Percentiles rank a stretch among this genome's conserved stretches.
Evolutionary conservation across 2,329 filamentous ascomycete species (phyloP).

Genomic region (Coniochaeta pulveracea): DNA sequence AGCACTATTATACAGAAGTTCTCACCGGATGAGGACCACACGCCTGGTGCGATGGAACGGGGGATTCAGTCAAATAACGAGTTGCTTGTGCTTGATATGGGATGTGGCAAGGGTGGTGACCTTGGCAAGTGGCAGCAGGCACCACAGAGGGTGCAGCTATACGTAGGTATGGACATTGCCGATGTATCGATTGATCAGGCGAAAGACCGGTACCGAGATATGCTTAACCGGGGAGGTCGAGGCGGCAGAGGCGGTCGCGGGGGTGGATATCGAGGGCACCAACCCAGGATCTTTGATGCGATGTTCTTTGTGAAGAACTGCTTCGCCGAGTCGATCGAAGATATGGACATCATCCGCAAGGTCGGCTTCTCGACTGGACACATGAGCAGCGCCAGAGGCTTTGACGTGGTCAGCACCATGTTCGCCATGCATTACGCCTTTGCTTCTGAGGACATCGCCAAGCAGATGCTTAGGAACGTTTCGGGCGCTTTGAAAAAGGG

Average conservation of each 20-base stretch:
- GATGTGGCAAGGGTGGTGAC: constrained; percentile 94
- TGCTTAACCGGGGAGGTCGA: constrained; percentile 44
- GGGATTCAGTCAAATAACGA: constrained; percentile 40
- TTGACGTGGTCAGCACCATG: constrained; percentile 98
- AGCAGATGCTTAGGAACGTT: constrained; percentile 88
- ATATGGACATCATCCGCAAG: constrained; percentile 69
- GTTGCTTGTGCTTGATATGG: constrained; percentile 81
- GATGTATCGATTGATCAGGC: constrained; percentile 89
- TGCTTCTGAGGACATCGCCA: constrained; percentile 79
- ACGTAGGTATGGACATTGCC: constrained; percentile 88
- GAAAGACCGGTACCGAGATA: constrained; percentile 66
- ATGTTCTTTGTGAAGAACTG: constrained; percentile 89
- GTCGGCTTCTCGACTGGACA: constrained; percentile 77
- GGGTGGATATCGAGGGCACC: constrained; percentile 31
- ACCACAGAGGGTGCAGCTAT: constrained; percentile 81
- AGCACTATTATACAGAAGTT: constrained; percentile 96
- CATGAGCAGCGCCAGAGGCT: constrained; percentile 65
- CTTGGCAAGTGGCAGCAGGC: constrained; percentile 93
- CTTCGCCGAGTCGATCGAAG: constrained; percentile 72
- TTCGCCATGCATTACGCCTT: constrained; percentile 99
- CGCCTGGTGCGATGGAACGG: constrained; percentile 45
- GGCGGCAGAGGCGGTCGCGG: constrained; percentile 41
- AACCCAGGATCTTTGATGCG: constrained; percentile 61
- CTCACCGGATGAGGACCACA: constrained; percentile 66
- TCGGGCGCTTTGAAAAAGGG: constrained; percentile 85